These are phyloP conservation scores for Neocallimastix lanati DNA, from an alignment of 192 early-diverging fungal genomes.

Conservation along the genomic window DNA sequence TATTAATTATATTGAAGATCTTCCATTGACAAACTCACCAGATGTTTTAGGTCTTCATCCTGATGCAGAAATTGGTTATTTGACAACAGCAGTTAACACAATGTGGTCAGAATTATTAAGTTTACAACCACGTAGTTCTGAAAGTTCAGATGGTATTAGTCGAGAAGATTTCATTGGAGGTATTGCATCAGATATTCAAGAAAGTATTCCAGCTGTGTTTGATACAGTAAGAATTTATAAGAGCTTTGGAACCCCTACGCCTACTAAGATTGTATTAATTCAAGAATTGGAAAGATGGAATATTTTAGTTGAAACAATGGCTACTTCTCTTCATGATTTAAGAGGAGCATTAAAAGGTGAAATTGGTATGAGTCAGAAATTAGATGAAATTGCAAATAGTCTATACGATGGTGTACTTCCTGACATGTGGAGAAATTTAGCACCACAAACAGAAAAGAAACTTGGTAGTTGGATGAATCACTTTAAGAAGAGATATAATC, in stretches of 20 bases:
- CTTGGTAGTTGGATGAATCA: conserved; percentile 38
- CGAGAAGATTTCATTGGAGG: conserved; percentile 39
- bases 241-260: conserved; percentile 24
- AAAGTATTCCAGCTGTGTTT: conserved; percentile 27
- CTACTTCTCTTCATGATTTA: conserved; percentile 24
- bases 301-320: conserved; percentile 33
- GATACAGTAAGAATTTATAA: conserved; percentile 37
- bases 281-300: conserved; percentile 47
- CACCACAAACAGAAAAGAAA: conserved; percentile 40
- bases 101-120: conserved; percentile 43
- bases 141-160: conserved; percentile 38
- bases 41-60: conserved; percentile 46
- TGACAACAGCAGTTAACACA: conserved; percentile 38
- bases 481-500: conserved; percentile 29
- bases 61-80: conserved; percentile 43
- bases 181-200: conserved; percentile 38
- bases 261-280: conserved; percentile 36
- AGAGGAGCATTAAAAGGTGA: conserved; percentile 35
- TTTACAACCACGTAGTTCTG: conserved; percentile 32
- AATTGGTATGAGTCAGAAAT: conserved; percentile 39
- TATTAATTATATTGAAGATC: conserved; percentile 29
- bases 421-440: conserved; percentile 25
- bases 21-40: conserved; percentile 38
- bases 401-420: conserved; percentile 36
- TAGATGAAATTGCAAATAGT: conserved; percentile 35